A percentile compares a stretch with the other conserved stretches of the same genome.
Conservation (phyloP, 495 filamentous ascomycete species). For the Aspergillus heteromorphus region DNA sequence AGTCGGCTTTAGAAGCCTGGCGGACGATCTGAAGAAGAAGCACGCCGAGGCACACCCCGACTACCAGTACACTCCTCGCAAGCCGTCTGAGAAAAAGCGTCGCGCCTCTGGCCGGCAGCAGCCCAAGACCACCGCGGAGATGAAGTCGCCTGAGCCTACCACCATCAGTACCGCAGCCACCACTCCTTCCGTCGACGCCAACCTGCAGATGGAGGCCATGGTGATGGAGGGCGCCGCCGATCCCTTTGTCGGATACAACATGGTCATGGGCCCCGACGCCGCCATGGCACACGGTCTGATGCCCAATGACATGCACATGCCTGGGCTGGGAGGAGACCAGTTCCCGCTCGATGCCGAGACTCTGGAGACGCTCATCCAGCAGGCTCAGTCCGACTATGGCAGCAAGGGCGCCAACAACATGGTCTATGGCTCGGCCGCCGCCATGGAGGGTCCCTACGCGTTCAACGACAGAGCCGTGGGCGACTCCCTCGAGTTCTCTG, state of each 20-base stretch:
- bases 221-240: neutral
- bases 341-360: constrained; percentile 8
- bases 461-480: neutral
- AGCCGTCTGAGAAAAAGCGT: constrained; percentile 42
- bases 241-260: neutral
- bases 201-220: neutral
- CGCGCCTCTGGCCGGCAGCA: constrained; percentile 20
- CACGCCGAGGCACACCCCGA: constrained; percentile 40
- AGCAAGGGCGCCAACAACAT: neutral
- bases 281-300: neutral
- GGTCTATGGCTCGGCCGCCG: neutral
- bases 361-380: constrained; percentile 16
- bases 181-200: neutral
- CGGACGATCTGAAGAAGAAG: constrained; percentile 34
- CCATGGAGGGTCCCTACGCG: neutral
- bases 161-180: neutral
- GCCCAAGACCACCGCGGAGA: constrained; percentile 1
- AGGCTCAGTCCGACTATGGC: constrained; percentile 10
- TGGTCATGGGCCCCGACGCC: neutral
- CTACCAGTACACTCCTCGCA: constrained; percentile 47
- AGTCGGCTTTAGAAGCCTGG: constrained; percentile 25
- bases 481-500: constrained; percentile 15
- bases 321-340: constrained; percentile 6
- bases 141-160: neutral
- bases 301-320: neutral